Evolutionary conservation across 2,329 filamentous ascomycete genomes (phyloP), one percentile per base, ranked within the genome.

Genomic region (Sordariomycetes sp.): DNA sequence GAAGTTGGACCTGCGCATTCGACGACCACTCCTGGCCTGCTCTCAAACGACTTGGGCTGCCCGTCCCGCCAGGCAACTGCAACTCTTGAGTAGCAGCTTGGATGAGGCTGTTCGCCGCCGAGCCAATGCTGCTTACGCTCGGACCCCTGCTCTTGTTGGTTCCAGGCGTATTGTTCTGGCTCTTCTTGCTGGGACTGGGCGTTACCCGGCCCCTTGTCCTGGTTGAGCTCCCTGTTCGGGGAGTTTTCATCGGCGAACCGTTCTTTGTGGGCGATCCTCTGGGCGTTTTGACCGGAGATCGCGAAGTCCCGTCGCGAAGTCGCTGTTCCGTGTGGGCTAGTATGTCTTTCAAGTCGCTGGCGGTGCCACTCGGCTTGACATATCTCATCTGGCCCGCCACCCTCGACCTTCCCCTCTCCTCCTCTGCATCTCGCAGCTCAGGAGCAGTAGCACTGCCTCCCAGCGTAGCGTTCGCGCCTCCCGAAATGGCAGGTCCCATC

Each of bases 261-360:
- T 37, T 39, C 37, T 49, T 55, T 3, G 32, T 37, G 0, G 55
- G 51, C 5, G 54, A 50, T 24, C 42, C 34, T 17, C 39, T 35
- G 6, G 53, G 43, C 20, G 48, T 55, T 45, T 57, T 57, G 16
- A 43, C 41, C 0, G 54, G 53, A 3, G 57, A 57, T 12, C 37
- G 40, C 15, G 46, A 51, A 8, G 37, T 46, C 4, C 61, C 62
- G 4, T 64, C 58, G 15, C 61, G 55, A 11, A 75, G 56, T 8
- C 70, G 57, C 51, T 65, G 55, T 18, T 74, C 72, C 2, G 71
- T 76, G 21, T 60, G 68, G 28, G 58, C 59, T 21, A 76, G 53
- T 19, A 76, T 75, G 39, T 66, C 56, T 2, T 62, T 57, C 18
- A 76, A 47, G 2, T 68, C 68, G 9, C 62, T 58, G 41, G 74